A percentile compares a stretch with the other conserved stretches of the same genome.
Evolutionary conservation across 2,329 filamentous ascomycete genomes (phyloP).

Genomic region (Cylindrodendrum hubeiense): DNA sequence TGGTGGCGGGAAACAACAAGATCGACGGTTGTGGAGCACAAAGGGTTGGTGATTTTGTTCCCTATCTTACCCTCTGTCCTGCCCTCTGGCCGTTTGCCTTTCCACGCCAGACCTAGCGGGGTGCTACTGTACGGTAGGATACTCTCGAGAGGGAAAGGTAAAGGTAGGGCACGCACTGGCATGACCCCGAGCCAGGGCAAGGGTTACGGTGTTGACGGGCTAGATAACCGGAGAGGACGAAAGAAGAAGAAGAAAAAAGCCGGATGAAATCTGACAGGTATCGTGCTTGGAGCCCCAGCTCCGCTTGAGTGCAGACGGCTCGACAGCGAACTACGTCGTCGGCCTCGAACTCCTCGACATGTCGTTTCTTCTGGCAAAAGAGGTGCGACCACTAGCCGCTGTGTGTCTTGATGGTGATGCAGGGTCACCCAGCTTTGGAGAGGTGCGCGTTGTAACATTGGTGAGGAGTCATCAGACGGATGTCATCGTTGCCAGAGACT

Average conservation of each 20-base stretch:
- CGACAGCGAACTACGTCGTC: slow-evolving; percentile 34
- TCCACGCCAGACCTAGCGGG: slow-evolving; percentile 2
- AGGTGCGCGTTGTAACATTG: slow-evolving; percentile 7
- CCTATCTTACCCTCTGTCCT: neutral
- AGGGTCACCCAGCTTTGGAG: slow-evolving; percentile 19
- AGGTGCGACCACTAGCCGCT: slow-evolving; percentile 31
- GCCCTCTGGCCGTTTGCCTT: neutral
- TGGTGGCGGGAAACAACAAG: slow-evolving; percentile 16
- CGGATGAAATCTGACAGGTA: slow-evolving; percentile 38
- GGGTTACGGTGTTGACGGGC: slow-evolving; percentile 1
- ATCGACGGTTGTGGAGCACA: slow-evolving; percentile 24
- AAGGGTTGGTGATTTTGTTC: slow-evolving; percentile 5
- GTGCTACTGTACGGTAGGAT: neutral
- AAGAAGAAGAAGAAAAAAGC: slow-evolving; percentile 6
- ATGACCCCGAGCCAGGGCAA: slow-evolving; percentile 1
- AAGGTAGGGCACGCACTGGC: neutral
- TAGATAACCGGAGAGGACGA: neutral
- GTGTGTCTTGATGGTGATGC: slow-evolving; percentile 33
- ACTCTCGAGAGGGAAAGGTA: slow-evolving; percentile 1
- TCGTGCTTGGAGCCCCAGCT: slow-evolving; percentile 32
- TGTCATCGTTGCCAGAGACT: slow-evolving; percentile 23
- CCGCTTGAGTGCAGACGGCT: slow-evolving; percentile 36
- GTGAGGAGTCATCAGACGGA: slow-evolving; percentile 4
- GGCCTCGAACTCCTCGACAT: slow-evolving; percentile 29
- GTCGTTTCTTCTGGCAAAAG: slow-evolving; percentile 32